These are phyloP conservation scores for Trichosporon asahii DNA, from an alignment of 1,284 basidiomycete species.

Conservation along the genomic window DNA sequence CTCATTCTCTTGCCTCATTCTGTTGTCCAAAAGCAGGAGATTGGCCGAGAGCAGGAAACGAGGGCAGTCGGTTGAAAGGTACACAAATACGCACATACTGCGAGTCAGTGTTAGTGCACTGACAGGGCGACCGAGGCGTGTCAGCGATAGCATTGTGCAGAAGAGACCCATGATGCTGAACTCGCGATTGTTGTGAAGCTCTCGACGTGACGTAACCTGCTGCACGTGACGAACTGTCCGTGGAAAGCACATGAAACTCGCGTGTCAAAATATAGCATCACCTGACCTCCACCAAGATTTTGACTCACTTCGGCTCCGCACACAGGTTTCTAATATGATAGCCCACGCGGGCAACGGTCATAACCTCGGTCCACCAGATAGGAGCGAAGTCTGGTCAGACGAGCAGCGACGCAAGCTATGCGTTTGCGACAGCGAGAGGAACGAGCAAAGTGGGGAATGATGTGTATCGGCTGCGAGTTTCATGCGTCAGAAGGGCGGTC, in stretches of 20 bases:
- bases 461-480: background rate
- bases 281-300: background rate
- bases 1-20: no score
- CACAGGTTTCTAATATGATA: background rate
- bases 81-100: background rate
- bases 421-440: background rate
- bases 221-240: no score
- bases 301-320: no score
- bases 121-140: background rate
- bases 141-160: background rate
- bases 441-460: background rate
- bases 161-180: background rate
- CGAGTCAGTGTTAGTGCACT: background rate
- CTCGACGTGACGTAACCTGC: background rate
- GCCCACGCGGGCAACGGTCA: background rate
- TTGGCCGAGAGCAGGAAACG: background rate
- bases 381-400: background rate
- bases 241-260: background rate
- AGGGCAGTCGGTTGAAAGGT: background rate
- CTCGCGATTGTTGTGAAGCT: background rate
- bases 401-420: background rate
- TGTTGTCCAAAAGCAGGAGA: background rate
- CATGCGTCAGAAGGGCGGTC: background rate
- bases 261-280: background rate
- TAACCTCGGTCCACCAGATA: background rate